phyloP scores from a whole-genome alignment of 2,329 filamentous ascomycete genomes.

The Monosporascus sp. region DNA sequence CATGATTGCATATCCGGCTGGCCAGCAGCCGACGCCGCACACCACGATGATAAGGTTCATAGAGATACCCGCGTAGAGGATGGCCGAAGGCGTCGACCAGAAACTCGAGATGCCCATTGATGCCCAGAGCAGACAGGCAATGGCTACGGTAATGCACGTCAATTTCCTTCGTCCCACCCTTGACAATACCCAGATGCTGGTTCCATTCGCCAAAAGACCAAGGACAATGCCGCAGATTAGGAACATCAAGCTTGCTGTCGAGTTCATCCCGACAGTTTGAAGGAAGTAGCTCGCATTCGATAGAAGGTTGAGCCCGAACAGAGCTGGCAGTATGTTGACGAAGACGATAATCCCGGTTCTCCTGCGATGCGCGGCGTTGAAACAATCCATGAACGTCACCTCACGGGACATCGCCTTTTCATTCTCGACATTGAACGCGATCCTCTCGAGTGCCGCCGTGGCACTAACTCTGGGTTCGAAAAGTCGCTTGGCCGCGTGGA shows the following conservation, averaged over 20 bases:
- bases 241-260: conserved; percentile 32
- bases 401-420: conserved; percentile 23
- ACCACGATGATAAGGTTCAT: conserved; percentile 36
- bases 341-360: conserved; percentile 37
- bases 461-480: conserved; percentile 34
- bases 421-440: conserved; percentile 43
- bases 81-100: conserved; percentile 31
- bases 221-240: conserved; percentile 39
- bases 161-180: conserved; percentile 34
- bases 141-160: conserved; percentile 27
- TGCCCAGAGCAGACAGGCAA: conserved; percentile 33
- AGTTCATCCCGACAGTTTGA: conserved; percentile 28
- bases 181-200: conserved; percentile 38
- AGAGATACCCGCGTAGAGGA: conserved; percentile 32
- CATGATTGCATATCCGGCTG: conserved; percentile 29
- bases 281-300: conserved; percentile 36
- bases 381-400: conserved; percentile 36
- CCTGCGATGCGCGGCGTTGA: conserved; percentile 36
- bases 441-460: conserved; percentile 34
- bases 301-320: conserved; percentile 41
- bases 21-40: conserved; percentile 6
- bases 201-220: conserved; percentile 38
- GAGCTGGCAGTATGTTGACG: conserved; percentile 34
- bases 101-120: conserved; percentile 42
- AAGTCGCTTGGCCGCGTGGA: conserved; percentile 43